These are phyloP conservation scores for Podosphaera aphanis DNA, from an alignment of 2,329 filamentous ascomycete species.

Conservation along the genomic window DNA sequence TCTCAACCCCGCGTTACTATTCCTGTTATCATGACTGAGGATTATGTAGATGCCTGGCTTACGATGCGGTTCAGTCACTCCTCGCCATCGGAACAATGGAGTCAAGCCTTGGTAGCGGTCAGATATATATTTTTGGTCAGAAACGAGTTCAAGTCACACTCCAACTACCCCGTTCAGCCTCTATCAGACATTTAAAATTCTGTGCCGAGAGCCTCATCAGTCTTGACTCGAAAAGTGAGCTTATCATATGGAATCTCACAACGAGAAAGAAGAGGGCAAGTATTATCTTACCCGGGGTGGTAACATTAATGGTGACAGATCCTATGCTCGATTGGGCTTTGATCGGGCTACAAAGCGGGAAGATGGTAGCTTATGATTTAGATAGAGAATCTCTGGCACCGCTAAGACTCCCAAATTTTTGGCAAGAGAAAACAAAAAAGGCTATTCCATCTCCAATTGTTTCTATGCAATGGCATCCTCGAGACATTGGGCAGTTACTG, in stretches of 20 bases:
- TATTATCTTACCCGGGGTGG: slow-evolving; percentile 54
- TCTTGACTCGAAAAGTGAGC: slow-evolving; percentile 65
- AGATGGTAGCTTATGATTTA: slow-evolving; percentile 79
- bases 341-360: slow-evolving; percentile 58
- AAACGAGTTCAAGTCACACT: slow-evolving; percentile 57
- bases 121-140: slow-evolving; percentile 76
- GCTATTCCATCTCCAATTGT: slow-evolving; percentile 43
- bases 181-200: slow-evolving; percentile 60
- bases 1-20: neutral
- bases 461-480: slow-evolving; percentile 63
- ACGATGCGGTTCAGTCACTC: slow-evolving; percentile 83
- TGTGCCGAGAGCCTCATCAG: slow-evolving; percentile 67
- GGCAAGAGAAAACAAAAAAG: slow-evolving; percentile 48
- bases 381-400: slow-evolving; percentile 55
- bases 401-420: slow-evolving; percentile 71
- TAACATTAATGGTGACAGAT: slow-evolving; percentile 55
- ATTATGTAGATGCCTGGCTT: slow-evolving; percentile 52
- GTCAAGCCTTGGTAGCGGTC: slow-evolving; percentile 61
- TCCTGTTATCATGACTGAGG: slow-evolving; percentile 4
- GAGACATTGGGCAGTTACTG: slow-evolving; percentile 75
- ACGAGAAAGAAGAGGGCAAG: slow-evolving; percentile 40
- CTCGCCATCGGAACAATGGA: slow-evolving; percentile 79
- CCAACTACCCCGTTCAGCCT: slow-evolving; percentile 44
- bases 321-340: slow-evolving; percentile 87
- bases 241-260: slow-evolving; percentile 63